Evolutionary conservation across 129 eudicot genomes (phyloP).

Genomic region (Erigeron canadensis): DNA sequence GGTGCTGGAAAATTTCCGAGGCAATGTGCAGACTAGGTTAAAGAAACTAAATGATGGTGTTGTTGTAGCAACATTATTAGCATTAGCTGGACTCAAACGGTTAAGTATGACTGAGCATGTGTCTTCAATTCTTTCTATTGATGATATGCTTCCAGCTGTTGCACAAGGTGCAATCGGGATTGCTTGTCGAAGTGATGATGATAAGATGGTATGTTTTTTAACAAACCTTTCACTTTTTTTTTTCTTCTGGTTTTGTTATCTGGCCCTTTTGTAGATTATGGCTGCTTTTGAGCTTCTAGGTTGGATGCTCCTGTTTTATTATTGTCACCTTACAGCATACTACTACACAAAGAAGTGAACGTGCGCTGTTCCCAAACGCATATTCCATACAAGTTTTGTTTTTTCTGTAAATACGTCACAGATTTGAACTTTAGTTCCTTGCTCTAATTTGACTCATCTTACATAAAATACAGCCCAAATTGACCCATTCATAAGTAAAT

Average conservation of each 20-base stretch:
- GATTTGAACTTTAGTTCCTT: neutral
- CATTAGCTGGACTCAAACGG: constrained; percentile 86
- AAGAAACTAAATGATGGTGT: constrained; percentile 78
- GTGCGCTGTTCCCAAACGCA: neutral
- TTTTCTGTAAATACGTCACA: neutral
- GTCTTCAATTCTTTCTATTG: constrained; percentile 65
- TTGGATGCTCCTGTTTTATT: neutral
- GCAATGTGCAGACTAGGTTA: constrained; percentile 93
- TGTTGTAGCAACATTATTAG: constrained; percentile 85
- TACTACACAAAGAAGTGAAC: neutral
- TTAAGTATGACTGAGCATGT: constrained; percentile 84
- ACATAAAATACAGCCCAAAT: too few species aligned
- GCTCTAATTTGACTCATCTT: too few species aligned
- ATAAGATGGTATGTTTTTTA: constrained; percentile 63
- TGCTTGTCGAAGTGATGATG: constrained; percentile 83
- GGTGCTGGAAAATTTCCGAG: constrained; percentile 88
- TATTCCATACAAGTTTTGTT: neutral
- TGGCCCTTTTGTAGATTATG: too few species aligned
- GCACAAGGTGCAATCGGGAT: constrained; percentile 97
- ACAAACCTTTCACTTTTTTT: neutral
- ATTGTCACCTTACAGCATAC: neutral
- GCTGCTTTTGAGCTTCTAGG: neutral
- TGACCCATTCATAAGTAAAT: neutral
- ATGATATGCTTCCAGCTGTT: constrained; percentile 89
- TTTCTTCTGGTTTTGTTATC: constrained; percentile 10